Evolutionary conservation across 345 rosid genomes (phyloP).

Genomic region (Boechera retrofracta): DNA sequence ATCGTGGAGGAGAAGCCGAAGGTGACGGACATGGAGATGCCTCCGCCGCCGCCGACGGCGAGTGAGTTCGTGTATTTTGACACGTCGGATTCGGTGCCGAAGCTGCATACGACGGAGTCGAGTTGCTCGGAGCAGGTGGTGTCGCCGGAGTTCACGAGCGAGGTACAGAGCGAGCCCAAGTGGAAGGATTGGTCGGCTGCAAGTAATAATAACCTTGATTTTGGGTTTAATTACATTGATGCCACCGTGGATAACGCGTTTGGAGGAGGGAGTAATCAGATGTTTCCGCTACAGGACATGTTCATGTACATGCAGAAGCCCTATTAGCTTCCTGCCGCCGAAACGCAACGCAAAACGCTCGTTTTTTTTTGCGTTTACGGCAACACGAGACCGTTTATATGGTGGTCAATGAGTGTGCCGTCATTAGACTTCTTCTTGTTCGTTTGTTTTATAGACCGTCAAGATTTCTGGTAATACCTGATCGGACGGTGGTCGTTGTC

Average conservation of each 20-base stretch:
- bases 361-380: slow-evolving; percentile 25
- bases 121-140: slow-evolving; percentile 97
- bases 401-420: slow-evolving; percentile 47
- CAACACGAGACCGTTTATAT: slow-evolving; percentile 43
- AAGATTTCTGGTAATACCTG: slow-evolving; percentile 9
- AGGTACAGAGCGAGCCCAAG: slow-evolving; percentile 91
- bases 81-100: slow-evolving; percentile 85
- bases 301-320: slow-evolving; percentile 68
- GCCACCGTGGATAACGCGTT: slow-evolving; percentile 50
- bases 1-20: slow-evolving; percentile 38
- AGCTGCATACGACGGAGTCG: slow-evolving; percentile 82
- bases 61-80: slow-evolving; percentile 56
- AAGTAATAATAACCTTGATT: slow-evolving; percentile 43
- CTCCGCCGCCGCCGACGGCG: slow-evolving; percentile 17
- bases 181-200: slow-evolving; percentile 59
- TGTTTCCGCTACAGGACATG: slow-evolving; percentile 68
- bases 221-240: slow-evolving; percentile 59
- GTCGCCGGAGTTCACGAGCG: slow-evolving; percentile 87
- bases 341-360: slow-evolving; percentile 19
- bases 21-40: neutral
- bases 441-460: slow-evolving; percentile 31
- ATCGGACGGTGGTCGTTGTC: slow-evolving; percentile 35
- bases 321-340: slow-evolving; percentile 1
- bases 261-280: slow-evolving; percentile 44
- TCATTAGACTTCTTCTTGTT: slow-evolving; percentile 26